These are phyloP conservation scores for Colletotrichum tropicale DNA, from an alignment of 2,329 filamentous ascomycete species.

Conservation along the genomic window DNA sequence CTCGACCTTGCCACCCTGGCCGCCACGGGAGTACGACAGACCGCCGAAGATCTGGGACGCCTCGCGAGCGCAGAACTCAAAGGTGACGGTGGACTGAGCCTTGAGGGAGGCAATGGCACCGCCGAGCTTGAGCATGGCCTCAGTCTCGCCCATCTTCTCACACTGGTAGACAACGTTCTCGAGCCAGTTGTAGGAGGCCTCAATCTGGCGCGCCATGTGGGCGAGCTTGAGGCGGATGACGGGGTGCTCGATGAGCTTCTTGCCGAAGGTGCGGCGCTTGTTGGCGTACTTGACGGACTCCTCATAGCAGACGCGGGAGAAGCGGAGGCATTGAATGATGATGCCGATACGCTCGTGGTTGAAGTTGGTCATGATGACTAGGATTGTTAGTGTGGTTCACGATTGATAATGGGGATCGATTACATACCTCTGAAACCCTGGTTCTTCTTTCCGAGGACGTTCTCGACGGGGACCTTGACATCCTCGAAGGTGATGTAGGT, in stretches of 20 bases:
- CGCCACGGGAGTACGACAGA: constrained; percentile 87
- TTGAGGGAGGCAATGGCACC: constrained; percentile 94
- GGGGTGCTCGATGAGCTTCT: constrained; percentile 94
- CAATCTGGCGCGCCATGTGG: constrained; percentile 97
- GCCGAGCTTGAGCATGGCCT: constrained; percentile 95
- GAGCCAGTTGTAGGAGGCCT: constrained; percentile 95
- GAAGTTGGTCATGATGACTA: constrained; percentile 99
- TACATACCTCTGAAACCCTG: constrained; percentile 83
- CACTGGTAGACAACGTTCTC: constrained; percentile 96
- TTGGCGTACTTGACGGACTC: constrained; percentile 96
- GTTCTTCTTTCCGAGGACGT: constrained; percentile 97
- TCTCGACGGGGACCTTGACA: constrained; percentile 99
- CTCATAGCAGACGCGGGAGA: constrained; percentile 96
- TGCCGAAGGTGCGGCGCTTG: constrained; percentile 96
- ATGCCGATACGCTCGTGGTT: constrained; percentile 99
- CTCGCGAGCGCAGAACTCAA: constrained; percentile 97
- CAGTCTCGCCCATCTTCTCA: constrained; percentile 88
- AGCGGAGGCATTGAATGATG: constrained; percentile 95
- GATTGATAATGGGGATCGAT: constrained; percentile 1
- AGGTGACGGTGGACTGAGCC: constrained; percentile 91
- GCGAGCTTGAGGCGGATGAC: constrained; percentile 98
- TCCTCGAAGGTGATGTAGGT: constrained; percentile 99
- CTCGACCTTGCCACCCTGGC: constrained; percentile 95
- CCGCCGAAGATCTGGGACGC: constrained; percentile 98
- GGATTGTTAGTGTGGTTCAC: constrained; percentile 14